These are phyloP conservation scores for Coemansia sp. DNA, from an alignment of 192 early-diverging fungal genomes.

Conservation along the genomic window DNA sequence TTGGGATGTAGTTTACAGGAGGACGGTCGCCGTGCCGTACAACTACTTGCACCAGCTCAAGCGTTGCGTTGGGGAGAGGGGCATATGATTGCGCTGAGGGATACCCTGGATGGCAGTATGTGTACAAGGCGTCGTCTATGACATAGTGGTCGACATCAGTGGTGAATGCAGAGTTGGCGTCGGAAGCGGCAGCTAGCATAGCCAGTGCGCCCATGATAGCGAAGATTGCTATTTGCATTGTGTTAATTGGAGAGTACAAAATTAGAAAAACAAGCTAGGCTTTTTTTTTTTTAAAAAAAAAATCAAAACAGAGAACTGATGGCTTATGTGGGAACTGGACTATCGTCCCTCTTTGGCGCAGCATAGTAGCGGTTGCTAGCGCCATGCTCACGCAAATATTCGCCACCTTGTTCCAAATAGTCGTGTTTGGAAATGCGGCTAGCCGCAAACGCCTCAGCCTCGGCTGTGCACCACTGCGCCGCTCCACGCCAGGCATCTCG, in stretches of 20 bases:
- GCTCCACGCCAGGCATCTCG: constrained; percentile 87
- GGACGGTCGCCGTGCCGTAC: constrained; percentile 61
- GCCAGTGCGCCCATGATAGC: constrained; percentile 5
- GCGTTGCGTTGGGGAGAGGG: constrained; percentile 35
- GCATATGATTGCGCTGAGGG: constrained; percentile 29
- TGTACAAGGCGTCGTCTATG: constrained; percentile 31
- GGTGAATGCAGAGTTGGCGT: constrained; percentile 10
- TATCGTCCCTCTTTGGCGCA: constrained; percentile 2
- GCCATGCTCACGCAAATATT: constrained; percentile 83
- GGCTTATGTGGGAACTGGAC: constrained; percentile 1
- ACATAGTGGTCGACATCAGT: constrained; percentile 5
- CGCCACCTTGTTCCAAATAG: constrained; percentile 80
- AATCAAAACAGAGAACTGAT: background rate
- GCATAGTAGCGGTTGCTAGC: constrained; percentile 66
- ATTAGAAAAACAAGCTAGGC: background rate
- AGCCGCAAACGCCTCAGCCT: constrained; percentile 43
- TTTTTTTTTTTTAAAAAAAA: background rate
- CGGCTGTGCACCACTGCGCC: constrained; percentile 61
- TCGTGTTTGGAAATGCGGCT: constrained; percentile 63
- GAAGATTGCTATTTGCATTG: constrained; percentile 1
- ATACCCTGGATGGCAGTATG: constrained; percentile 39
- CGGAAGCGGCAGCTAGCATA: constrained; percentile 12
- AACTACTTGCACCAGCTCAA: constrained; percentile 57
- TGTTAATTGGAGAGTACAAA: background rate
- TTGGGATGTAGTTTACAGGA: constrained; percentile 33